phyloP scores from a whole-genome alignment of 768 basidiomycete species.

The Serendipita sp. region DNA sequence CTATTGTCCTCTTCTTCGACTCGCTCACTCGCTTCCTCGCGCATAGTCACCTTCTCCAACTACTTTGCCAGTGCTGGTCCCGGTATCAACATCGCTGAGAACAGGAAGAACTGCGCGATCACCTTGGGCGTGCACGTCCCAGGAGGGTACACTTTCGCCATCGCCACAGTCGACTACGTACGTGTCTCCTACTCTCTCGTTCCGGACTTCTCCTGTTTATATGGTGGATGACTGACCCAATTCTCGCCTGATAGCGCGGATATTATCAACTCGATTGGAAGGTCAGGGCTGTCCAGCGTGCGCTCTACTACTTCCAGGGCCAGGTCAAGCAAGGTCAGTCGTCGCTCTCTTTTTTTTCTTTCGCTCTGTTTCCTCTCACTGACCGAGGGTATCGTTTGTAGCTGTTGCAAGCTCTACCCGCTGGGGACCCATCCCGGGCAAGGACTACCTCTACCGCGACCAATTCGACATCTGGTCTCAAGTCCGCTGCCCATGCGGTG shows the following conservation, averaged over 20 bases:
- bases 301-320: conserved; percentile 3
- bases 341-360: too few relatives aligned
- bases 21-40: neutral
- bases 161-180: conserved; percentile 5
- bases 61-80: neutral
- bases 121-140: conserved; percentile 1
- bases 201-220: too few relatives aligned
- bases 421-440: neutral
- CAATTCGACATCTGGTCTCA: neutral
- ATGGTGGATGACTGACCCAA: neutral
- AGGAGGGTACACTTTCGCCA: neutral
- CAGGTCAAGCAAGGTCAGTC: neutral
- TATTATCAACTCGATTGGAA: neutral
- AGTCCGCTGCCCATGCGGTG: neutral
- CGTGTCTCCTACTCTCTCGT: neutral
- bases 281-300: neutral
- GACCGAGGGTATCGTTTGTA: too few relatives aligned
- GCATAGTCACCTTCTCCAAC: neutral
- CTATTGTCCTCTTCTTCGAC: neutral
- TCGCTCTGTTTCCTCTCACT: too few relatives aligned
- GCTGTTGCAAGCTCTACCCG: neutral
- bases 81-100: neutral
- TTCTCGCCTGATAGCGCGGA: neutral
- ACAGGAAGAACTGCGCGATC: neutral
- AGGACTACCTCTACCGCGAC: neutral